These are phyloP conservation scores for Colletotrichum ledebouriae DNA, from an alignment of 2,329 filamentous ascomycete species.

Conservation along the genomic window DNA sequence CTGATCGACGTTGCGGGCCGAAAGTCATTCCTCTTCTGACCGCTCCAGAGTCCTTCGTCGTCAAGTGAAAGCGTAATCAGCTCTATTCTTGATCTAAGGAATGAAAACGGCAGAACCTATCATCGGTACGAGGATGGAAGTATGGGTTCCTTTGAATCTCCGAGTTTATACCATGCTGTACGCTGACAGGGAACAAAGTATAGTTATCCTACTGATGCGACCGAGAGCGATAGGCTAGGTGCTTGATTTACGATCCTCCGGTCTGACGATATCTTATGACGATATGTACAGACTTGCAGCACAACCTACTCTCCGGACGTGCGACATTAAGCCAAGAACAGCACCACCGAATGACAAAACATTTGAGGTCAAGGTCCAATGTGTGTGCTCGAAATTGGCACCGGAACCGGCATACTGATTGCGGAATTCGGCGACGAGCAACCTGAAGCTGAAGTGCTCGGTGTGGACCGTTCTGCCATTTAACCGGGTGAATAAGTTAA, in stretches of 20 bases:
- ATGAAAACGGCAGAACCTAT: slow-evolving; percentile 55
- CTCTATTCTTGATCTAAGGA: slow-evolving; percentile 49
- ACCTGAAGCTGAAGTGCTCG: too few relatives aligned
- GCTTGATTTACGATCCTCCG: background rate
- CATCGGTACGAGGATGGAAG: slow-evolving; percentile 46
- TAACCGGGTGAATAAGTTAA: too few relatives aligned
- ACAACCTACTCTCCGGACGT: slow-evolving; percentile 46
- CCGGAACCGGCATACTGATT: too few relatives aligned
- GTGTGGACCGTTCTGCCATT: too few relatives aligned
- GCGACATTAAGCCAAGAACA: slow-evolving; percentile 45
- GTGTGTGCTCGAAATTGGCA: too few relatives aligned
- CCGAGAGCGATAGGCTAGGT: slow-evolving; percentile 48
- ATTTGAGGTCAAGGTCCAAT: too few relatives aligned
- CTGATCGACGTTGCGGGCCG: too few relatives aligned
- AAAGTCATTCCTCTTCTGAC: too few relatives aligned
- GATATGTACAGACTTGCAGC: slow-evolving; percentile 45
- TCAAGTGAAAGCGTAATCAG: background rate
- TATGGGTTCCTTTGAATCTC: background rate
- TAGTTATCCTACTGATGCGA: slow-evolving; percentile 44
- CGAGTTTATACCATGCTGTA: background rate
- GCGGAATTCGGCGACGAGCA: too few relatives aligned
- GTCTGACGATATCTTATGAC: too few relatives aligned
- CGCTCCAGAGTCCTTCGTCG: background rate
- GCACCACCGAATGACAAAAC: background rate
- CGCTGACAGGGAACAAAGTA: background rate